phyloP scores from a whole-genome alignment of 805 yeast genomes.

The Isabelozyma rhagii region DNA sequence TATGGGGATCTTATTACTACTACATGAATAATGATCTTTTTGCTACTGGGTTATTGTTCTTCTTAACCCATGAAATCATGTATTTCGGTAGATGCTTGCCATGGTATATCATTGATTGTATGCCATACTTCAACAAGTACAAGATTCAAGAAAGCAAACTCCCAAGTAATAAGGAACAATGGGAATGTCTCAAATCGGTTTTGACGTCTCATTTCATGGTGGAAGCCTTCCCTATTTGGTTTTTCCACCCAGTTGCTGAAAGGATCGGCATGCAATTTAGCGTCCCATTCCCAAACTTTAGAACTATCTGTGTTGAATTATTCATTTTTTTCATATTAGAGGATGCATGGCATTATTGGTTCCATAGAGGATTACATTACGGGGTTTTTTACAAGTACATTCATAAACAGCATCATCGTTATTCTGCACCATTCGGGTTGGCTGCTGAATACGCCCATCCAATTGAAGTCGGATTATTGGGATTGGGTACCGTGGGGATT shows the following conservation, averaged over 20 bases:
- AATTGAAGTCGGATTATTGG: constrained; percentile 53
- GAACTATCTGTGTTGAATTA: constrained; percentile 43
- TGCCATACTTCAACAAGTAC: constrained; percentile 49
- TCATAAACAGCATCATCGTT: constrained; percentile 59
- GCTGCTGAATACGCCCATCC: constrained; percentile 65
- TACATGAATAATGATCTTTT: constrained; percentile 53
- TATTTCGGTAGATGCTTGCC: constrained; percentile 60
- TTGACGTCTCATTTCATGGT: constrained; percentile 54
- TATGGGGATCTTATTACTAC: constrained; percentile 56
- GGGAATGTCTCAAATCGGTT: constrained; percentile 61
- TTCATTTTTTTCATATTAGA: constrained; percentile 50
- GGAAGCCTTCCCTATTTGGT: constrained; percentile 62
- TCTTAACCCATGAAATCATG: constrained; percentile 52
- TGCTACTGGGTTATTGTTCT: constrained; percentile 57
- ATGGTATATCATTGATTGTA: constrained; percentile 53
- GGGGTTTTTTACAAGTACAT: constrained; percentile 56
- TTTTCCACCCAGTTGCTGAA: constrained; percentile 55
- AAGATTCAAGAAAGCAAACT: constrained; percentile 53
- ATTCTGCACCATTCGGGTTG: constrained; percentile 62
- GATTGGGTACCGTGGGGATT: constrained; percentile 60
- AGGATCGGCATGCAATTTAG: constrained; percentile 45
- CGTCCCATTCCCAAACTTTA: constrained; percentile 52
- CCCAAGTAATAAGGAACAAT: constrained; percentile 54
- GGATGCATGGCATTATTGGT: constrained; percentile 62
- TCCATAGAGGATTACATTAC: constrained; percentile 53